A percentile compares a stretch with the other conserved stretches of the same genome.
phyloP scores from a whole-genome alignment of 1,284 basidiomycete species.

The Cryptococcus sp. region DNA sequence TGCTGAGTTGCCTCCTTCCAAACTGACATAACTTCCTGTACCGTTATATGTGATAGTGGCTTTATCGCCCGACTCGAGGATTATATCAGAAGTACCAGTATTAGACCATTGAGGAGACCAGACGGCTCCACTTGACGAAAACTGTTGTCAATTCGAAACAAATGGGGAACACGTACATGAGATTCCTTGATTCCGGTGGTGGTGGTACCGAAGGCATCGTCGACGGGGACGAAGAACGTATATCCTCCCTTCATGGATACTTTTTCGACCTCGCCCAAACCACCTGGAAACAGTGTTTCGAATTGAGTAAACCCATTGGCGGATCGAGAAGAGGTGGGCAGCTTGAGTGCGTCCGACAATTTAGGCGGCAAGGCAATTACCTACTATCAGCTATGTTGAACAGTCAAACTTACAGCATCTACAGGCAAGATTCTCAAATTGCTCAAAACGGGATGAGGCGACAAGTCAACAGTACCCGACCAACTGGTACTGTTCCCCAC shows the following conservation, averaged over 20 bases:
- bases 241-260: slow-evolving; percentile 17
- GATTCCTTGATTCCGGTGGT: slow-evolving; percentile 10
- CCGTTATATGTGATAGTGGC: slow-evolving; percentile 21
- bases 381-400: slow-evolving; percentile 11
- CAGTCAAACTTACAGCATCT: slow-evolving; percentile 27
- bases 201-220: slow-evolving; percentile 22
- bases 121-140: slow-evolving; percentile 30
- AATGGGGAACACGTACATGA: slow-evolving; percentile 25
- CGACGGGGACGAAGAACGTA: slow-evolving; percentile 41
- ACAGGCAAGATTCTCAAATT: slow-evolving; percentile 29
- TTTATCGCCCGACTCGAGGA: slow-evolving; percentile 23
- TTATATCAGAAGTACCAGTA: slow-evolving; percentile 11
- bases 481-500: slow-evolving; percentile 27
- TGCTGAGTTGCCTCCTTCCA: slow-evolving; percentile 17
- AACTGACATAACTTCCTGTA: slow-evolving; percentile 18
- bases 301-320: slow-evolving; percentile 24
- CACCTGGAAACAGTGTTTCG: slow-evolving; percentile 15
- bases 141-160: slow-evolving; percentile 16
- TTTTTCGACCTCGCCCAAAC: slow-evolving; percentile 2
- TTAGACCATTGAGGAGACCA: slow-evolving; percentile 27
- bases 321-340: slow-evolving; percentile 10
- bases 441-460: slow-evolving; percentile 5
- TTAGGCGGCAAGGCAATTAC: slow-evolving; percentile 25
- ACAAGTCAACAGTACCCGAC: slow-evolving; percentile 16
- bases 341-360: slow-evolving; percentile 17